Percentiles rank a stretch among this genome's conserved stretches.
Evolutionary conservation across 371 early-diverging fungal genomes (phyloP).

Genomic region (Mortierella sp.): DNA sequence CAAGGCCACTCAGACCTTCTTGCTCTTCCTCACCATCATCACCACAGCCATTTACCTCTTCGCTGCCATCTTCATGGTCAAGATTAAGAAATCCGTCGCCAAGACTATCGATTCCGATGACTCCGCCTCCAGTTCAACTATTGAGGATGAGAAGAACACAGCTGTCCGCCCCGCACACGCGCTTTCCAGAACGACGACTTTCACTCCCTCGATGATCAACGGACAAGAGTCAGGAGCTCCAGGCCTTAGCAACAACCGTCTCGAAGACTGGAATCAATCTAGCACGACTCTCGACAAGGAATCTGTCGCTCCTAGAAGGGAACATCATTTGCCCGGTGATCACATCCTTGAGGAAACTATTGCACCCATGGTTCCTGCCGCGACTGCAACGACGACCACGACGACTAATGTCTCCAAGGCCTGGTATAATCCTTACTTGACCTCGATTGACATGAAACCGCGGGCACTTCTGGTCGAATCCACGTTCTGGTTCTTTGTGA

Average conservation of each 20-base stretch:
- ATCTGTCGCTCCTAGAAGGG: neutral
- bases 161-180: slow-evolving; percentile 8
- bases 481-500: slow-evolving; percentile 54
- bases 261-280: slow-evolving; percentile 34
- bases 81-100: slow-evolving; percentile 28
- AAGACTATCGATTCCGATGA: slow-evolving; percentile 25
- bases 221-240: slow-evolving; percentile 10
- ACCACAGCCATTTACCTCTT: slow-evolving; percentile 45
- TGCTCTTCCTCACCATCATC: slow-evolving; percentile 48
- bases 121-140: slow-evolving; percentile 25
- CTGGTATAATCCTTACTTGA: slow-evolving; percentile 43
- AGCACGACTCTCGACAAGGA: slow-evolving; percentile 43
- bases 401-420: slow-evolving; percentile 13
- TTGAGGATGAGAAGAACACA: slow-evolving; percentile 1
- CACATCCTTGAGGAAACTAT: slow-evolving; percentile 27
- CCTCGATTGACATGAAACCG: slow-evolving; percentile 49
- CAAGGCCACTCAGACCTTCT: slow-evolving; percentile 44
- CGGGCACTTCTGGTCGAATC: slow-evolving; percentile 34
- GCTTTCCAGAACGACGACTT: slow-evolving; percentile 43
- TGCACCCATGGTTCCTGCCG: slow-evolving; percentile 5
- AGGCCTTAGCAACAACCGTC: neutral
- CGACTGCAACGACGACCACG: slow-evolving; percentile 3
- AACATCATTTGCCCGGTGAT: slow-evolving; percentile 36
- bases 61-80: slow-evolving; percentile 50
- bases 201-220: slow-evolving; percentile 42